phyloP scores from a whole-genome alignment of 352 stramenopile genomes.

The Pythium sukuiense region DNA sequence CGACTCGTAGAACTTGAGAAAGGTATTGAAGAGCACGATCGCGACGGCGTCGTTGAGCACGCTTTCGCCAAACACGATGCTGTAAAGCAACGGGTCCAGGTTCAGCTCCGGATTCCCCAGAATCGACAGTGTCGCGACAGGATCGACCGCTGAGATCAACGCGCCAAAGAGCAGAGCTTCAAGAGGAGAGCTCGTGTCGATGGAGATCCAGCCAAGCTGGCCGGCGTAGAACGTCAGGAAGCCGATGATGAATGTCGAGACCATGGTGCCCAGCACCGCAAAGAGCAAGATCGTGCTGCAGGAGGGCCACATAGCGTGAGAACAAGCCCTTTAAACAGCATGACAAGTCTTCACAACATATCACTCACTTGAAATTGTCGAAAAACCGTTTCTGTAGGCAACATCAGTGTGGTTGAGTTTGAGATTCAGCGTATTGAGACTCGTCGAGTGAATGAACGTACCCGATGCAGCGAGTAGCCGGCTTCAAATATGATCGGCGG shows the following conservation, averaged over 20 bases:
- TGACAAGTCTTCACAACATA: too few species aligned
- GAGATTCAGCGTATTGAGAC: too few species aligned
- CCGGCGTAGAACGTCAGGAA: constrained; percentile 91
- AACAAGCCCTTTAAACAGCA: too few species aligned
- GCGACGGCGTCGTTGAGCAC: constrained; percentile 97
- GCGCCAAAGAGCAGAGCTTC: constrained; percentile 95
- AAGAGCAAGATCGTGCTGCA: constrained; percentile 92
- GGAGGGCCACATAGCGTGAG: background rate
- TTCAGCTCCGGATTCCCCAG: constrained; percentile 94
- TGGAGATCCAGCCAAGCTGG: constrained; percentile 72
- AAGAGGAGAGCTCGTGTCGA: constrained; percentile 92
- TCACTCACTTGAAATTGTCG: constrained; percentile 92
- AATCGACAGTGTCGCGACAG: constrained; percentile 96
- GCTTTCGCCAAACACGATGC: constrained; percentile 96
- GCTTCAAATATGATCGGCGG: constrained; percentile 98
- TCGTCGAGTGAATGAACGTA: too few species aligned
- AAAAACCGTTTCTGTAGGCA: constrained; percentile 93
- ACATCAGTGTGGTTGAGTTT: too few species aligned
- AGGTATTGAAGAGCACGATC: constrained; percentile 98
- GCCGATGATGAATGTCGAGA: constrained; percentile 96
- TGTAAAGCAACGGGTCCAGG: constrained; percentile 83
- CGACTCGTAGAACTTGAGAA: constrained; percentile 89
- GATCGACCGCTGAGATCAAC: constrained; percentile 96
- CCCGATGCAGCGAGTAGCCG: constrained; percentile 90
- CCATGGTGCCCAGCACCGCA: constrained; percentile 94